These are phyloP conservation scores for Salisapilia sapeloensis DNA, from an alignment of 352 stramenopile species.

Conservation along the genomic window DNA sequence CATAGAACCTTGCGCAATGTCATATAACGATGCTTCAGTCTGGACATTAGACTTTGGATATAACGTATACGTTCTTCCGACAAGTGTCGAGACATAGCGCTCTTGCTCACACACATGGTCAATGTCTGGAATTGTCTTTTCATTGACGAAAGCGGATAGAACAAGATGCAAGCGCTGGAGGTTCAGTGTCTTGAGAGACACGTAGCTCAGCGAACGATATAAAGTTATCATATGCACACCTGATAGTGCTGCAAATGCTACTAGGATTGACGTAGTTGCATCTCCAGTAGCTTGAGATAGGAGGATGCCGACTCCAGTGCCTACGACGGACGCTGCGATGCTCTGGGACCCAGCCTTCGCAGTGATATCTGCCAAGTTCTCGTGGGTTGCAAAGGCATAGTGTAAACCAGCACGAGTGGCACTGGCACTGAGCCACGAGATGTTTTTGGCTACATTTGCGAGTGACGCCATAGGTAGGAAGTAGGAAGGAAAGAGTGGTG, in stretches of 20 bases:
- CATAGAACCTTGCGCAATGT: constrained; percentile 25
- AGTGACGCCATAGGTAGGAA: constrained; percentile 84
- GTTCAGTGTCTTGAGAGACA: constrained; percentile 51
- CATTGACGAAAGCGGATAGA: constrained; percentile 19
- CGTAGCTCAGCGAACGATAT: constrained; percentile 35
- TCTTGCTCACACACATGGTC: constrained; percentile 22
- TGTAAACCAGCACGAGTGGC: constrained; percentile 90
- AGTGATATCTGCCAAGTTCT: constrained; percentile 94
- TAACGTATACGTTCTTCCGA: constrained; percentile 31
- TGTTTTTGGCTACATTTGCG: constrained; percentile 90
- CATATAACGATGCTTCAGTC: constrained; percentile 21
- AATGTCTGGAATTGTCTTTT: constrained; percentile 3
- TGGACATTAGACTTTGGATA: constrained; percentile 25
- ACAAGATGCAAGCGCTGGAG: constrained; percentile 44
- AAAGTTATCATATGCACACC: constrained; percentile 31
- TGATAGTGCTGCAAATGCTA: constrained; percentile 30
- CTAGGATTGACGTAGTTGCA: constrained; percentile 24
- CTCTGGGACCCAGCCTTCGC: constrained; percentile 90
- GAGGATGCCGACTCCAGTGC: constrained; percentile 40
- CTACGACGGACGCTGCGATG: constrained; percentile 85
- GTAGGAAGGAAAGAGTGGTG: constrained; percentile 47
- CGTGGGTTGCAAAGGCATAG: constrained; percentile 75
- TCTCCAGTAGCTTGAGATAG: constrained; percentile 42
- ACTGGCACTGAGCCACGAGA: constrained; percentile 89
- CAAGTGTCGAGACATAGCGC: constrained; percentile 31